Conservation (phyloP, 352 stramenopile species). For the Pythium myriotylum region DNA sequence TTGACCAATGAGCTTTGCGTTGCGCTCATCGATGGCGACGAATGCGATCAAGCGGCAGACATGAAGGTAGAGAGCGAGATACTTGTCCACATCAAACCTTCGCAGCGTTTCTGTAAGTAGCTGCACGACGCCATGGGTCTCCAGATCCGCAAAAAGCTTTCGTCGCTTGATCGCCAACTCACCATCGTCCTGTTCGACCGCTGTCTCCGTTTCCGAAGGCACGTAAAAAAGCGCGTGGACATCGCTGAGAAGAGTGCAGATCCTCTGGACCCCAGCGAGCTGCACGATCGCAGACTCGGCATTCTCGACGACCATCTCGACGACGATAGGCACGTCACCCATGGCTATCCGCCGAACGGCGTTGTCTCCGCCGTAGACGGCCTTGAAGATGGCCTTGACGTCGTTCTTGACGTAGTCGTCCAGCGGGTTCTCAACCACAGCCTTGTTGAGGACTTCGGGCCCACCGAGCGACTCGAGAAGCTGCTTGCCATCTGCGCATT, state of each 20-base stretch:
- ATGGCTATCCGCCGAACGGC: constrained; percentile 66
- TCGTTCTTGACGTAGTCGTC: constrained; percentile 78
- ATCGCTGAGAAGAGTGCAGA: constrained; percentile 50
- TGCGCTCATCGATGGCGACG: constrained; percentile 54
- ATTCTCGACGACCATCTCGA: constrained; percentile 72
- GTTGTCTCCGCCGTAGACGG: constrained; percentile 69
- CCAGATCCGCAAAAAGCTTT: constrained; percentile 46
- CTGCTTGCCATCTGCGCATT: constrained; percentile 47
- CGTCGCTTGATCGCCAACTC: constrained; percentile 9
- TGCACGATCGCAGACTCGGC: constrained; percentile 63
- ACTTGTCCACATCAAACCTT: constrained; percentile 59
- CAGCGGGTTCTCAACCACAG: constrained; percentile 58
- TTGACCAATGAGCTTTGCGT: constrained; percentile 64
- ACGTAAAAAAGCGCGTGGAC: constrained; percentile 36
- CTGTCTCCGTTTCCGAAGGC: constrained; percentile 1
- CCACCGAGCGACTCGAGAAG: constrained; percentile 44
- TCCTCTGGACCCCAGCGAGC: constrained; percentile 48
- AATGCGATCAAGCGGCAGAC: constrained; percentile 66
- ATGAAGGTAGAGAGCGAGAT: constrained; percentile 59
- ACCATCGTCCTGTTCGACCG: background rate
- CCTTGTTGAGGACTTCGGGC: constrained; percentile 52
- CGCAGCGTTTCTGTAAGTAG: constrained; percentile 45
- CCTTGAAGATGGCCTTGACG: constrained; percentile 73
- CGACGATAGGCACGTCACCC: constrained; percentile 48
- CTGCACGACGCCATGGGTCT: constrained; percentile 40